Percentiles rank a stretch among this genome's conserved stretches.
These are phyloP conservation scores for Saitozyma sp. DNA, from an alignment of 768 basidiomycete genomes.

Conservation along the genomic window DNA sequence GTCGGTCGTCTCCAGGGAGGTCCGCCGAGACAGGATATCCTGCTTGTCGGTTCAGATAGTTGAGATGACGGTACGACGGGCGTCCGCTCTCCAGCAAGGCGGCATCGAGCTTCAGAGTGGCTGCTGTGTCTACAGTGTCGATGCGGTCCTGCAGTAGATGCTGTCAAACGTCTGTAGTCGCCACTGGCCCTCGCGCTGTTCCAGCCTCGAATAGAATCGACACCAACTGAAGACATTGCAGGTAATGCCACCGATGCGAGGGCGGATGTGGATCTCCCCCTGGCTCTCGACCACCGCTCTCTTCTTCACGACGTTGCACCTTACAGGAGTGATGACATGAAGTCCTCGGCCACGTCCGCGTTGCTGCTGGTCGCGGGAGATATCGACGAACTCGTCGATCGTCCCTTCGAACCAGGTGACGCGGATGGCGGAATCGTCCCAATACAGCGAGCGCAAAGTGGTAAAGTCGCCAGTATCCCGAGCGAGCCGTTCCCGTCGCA, in stretches of 20 bases:
- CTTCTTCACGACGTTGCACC: background rate
- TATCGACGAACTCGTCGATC: background rate
- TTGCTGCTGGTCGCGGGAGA: background rate
- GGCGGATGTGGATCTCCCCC: background rate
- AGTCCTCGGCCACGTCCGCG: background rate
- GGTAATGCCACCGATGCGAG: background rate
- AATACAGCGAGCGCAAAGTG: background rate
- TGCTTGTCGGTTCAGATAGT: background rate
- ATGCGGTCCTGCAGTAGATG: conserved; percentile 2
- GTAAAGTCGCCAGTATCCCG: conserved; percentile 1
- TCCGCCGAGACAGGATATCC: background rate
- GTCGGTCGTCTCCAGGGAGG: background rate
- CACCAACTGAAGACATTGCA: conserved; percentile 1
- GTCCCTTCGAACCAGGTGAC: background rate
- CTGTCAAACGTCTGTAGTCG: background rate
- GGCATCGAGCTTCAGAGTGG: background rate
- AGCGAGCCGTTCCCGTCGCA: background rate
- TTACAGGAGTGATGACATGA: background rate
- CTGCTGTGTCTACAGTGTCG: background rate
- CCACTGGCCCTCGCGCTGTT: background rate
- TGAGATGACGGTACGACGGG: background rate
- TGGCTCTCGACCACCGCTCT: background rate
- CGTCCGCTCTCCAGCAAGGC: background rate
- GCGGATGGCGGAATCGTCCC: background rate
- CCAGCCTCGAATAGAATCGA: background rate